Evolutionary conservation across 1,284 basidiomycete species (phyloP), one percentile per base, ranked within the genome.

Genomic region (Trichosporon sp.): DNA sequence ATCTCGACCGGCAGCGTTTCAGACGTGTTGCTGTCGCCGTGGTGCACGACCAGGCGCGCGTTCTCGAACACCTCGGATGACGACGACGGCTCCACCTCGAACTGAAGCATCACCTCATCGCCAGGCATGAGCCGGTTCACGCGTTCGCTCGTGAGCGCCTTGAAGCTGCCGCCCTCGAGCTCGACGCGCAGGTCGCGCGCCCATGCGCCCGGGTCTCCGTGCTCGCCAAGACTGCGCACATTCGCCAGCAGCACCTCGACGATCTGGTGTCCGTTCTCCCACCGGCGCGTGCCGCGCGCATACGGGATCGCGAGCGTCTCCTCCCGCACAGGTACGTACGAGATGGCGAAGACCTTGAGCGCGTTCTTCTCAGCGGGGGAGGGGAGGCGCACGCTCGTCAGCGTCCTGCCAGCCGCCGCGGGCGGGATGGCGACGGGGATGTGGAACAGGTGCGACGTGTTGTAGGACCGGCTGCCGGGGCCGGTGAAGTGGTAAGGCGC

Each of bases 41-140:
- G 18, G 15, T 29, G 21, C 29, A 68, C 29, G 23, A n/a, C 23
- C 2, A 69, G 53, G 3, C 53, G 15, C 8, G 63, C 65, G 18
- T 34, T 23, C 9, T 31, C 21, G 21, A 65, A 66, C 8, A 11
- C 15, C 2, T 63, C 42, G 3, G 15, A 21, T 0, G 42, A 18
- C 1, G 32, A 25, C 0, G 67, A 60, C 2, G 73, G 70, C 15
- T 15, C 18, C 4, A 74, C 65, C 21, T 67, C 64, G 9, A 74
- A 65, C 21, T 72, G 65, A 60, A 74, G 63, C 8, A 60, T n/a
- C 9, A 68, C 65, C 66, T 68, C 65, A 42, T 74, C 73, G 11
- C 71, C 70, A n/a, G 73, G 73, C 68, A 70, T 72, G n/a, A 74
- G 67, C 15, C 73, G 62, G 13, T 44, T 18, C 2, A 74, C 23